Evolutionary conservation across 2,329 filamentous ascomycete genomes (phyloP).

Genomic region (Clonostachys rhizophaga): DNA sequence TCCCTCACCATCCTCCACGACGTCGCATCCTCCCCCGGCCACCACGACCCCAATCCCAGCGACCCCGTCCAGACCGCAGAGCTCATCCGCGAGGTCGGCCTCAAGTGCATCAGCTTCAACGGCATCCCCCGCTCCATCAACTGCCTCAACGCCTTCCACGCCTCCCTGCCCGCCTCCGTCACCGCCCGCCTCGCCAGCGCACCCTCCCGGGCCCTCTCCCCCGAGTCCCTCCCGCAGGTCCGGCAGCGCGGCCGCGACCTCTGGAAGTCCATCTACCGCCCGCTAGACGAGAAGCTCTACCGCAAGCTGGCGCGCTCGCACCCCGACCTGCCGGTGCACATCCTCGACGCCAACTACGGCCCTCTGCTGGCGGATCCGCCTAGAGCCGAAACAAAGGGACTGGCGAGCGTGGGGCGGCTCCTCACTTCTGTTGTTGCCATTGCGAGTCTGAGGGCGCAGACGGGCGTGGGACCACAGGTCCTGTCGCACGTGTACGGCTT

Average conservation of each 20-base stretch:
- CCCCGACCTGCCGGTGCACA: conserved; percentile 77
- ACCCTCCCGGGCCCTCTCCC: conserved; percentile 48
- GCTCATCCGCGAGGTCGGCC: conserved; percentile 68
- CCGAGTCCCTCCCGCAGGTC: conserved; percentile 48
- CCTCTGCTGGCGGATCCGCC: conserved; percentile 69
- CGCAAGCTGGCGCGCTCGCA: conserved; percentile 68
- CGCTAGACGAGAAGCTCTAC: conserved; percentile 68
- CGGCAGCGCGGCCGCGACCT: conserved; percentile 54
- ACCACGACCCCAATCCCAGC: conserved; percentile 1
- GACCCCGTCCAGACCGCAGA: conserved; percentile 50
- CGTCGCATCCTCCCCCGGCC: conserved; percentile 27
- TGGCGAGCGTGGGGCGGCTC: conserved; percentile 60
- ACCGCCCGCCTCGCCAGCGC: conserved; percentile 45
- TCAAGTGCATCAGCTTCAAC: conserved; percentile 78
- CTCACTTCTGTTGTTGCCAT: conserved; percentile 72
- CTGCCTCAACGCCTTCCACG: conserved; percentile 67
- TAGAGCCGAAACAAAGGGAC: conserved; percentile 21
- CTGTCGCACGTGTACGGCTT: conserved; percentile 77
- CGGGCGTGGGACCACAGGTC: conserved; percentile 79
- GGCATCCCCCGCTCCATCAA: conserved; percentile 83
- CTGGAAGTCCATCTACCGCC: conserved; percentile 74
- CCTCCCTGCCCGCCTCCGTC: conserved; percentile 54
- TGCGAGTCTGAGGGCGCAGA: conserved; percentile 71
- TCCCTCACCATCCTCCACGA: conserved; percentile 61
- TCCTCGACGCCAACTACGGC: conserved; percentile 70